Percentiles rank a stretch among this genome's conserved stretches.
phyloP scores from a whole-genome alignment of 2,329 filamentous ascomycete genomes.

The Purpureocillium takamizusanense region DNA sequence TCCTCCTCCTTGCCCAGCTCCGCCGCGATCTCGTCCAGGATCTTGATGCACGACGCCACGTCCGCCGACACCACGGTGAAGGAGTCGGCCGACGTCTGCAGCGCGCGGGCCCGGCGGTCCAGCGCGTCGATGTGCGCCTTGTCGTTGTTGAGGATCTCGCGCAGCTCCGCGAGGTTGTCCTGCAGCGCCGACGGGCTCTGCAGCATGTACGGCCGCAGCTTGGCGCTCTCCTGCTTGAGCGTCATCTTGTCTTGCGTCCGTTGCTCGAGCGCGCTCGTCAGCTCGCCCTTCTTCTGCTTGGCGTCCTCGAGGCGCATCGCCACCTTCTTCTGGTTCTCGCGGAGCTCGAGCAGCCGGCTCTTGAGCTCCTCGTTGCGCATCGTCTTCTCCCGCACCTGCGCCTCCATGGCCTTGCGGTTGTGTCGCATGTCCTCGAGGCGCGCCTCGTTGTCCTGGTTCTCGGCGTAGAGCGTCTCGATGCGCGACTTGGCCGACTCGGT shows the following conservation, averaged over 20 bases:
- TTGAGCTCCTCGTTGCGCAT: constrained; percentile 82
- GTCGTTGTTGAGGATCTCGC: constrained; percentile 66
- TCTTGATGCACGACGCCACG: constrained; percentile 77
- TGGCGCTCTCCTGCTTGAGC: constrained; percentile 75
- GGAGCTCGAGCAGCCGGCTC: constrained; percentile 68
- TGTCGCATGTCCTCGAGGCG: constrained; percentile 72
- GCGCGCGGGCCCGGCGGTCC: constrained; percentile 76
- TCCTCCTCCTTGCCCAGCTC: constrained; percentile 89
- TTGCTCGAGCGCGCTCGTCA: constrained; percentile 64
- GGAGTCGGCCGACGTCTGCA: constrained; percentile 87
- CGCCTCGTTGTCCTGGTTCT: constrained; percentile 81
- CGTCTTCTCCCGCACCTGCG: constrained; percentile 74
- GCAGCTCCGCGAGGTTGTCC: constrained; percentile 70
- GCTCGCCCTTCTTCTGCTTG: constrained; percentile 68
- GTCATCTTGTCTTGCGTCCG: constrained; percentile 61
- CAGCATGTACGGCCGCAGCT: constrained; percentile 83
- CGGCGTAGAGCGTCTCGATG: constrained; percentile 75
- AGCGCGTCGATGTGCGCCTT: constrained; percentile 80
- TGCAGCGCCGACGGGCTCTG: constrained; percentile 82
- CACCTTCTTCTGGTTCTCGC: constrained; percentile 73
- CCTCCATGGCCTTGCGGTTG: constrained; percentile 73
- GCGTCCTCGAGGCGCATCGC: constrained; percentile 74
- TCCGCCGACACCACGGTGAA: constrained; percentile 79
- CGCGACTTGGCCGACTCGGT: constrained; percentile 75
- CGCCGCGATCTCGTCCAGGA: constrained; percentile 77